Base-by-base conservation (phyloP, 2,329 filamentous ascomycete species). In the Fusarium vanettenii region DNA sequence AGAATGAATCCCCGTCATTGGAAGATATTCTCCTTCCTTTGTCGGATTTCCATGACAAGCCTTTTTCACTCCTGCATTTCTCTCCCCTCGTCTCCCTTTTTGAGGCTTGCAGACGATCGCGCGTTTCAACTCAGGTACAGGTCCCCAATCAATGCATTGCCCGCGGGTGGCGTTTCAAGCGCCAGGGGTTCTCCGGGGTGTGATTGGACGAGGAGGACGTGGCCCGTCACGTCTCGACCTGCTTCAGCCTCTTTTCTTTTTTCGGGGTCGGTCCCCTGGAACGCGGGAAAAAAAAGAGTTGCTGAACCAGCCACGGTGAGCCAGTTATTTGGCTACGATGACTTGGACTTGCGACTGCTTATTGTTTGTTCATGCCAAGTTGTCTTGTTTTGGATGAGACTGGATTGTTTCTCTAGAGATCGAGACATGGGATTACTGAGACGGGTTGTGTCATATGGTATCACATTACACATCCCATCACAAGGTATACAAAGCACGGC, bases 121-220 rank as follows among this genome's bases (percentile, higher is more conserved):
- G 71, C 43, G 76, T 78, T 78, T 78, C 76, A 78, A 78, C 48
- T 64, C 70, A 76, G 72, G 71, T 63, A 78, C 76, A 27, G 56
- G 43, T 27, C 63, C 45, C 72, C 75, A 76, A 76, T 78, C 74
- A 78, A 64, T 64, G 55, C 50, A 63, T 55, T 27, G 39, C 22
- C n/a, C 39, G 69, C 71, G 71, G 73, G 76, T 72, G 70, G 74
- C 75, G 73, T 77, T 75, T 64, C 59, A 62, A 72, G 72, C 55
- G 65, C 55, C 71, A 69, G 63, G 60, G 66, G 27, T n/a, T 3
- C 4, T 56, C 66, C 16, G 48, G 27, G 18, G 11, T 18, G 27
- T 74, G 66, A 78, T 78, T 78, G 76, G 76, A 61, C 52, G 10
- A 18, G 43, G 25, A 5, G 27, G 22, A 43, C 56, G 39, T 64